These are phyloP conservation scores for Aspergillus pseudoviridinutans DNA, from an alignment of 2,329 filamentous ascomycete genomes.

Conservation along the genomic window DNA sequence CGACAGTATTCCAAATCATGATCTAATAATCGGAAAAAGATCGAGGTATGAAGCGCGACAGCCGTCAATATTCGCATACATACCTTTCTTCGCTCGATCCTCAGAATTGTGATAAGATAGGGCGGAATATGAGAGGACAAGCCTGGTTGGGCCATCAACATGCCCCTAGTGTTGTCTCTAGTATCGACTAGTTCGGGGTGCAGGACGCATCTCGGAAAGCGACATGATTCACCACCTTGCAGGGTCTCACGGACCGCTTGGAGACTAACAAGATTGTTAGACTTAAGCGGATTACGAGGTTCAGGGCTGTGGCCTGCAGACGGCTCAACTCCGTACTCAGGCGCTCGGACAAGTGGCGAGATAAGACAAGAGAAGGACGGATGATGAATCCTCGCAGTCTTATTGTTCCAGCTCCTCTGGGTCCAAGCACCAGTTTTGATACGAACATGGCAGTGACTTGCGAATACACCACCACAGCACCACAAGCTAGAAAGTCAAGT, in stretches of 20 bases:
- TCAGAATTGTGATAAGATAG: not conserved
- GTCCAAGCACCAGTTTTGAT: not conserved
- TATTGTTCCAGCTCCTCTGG: not conserved
- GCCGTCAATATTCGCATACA: not conserved
- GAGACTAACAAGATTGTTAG: conserved; percentile 10
- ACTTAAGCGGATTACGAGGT: conserved; percentile 9
- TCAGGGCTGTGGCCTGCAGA: conserved; percentile 5
- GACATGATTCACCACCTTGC: conserved; percentile 17
- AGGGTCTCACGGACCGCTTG: conserved; percentile 24
- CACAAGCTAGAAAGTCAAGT: not conserved
- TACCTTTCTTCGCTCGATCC: not conserved
- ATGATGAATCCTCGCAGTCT: not conserved
- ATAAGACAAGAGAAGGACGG: not conserved
- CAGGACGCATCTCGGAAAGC: conserved; percentile 15
- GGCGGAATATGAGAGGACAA: not conserved
- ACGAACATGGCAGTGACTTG: not conserved
- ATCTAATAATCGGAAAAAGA: not conserved
- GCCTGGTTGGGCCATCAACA: too few species aligned
- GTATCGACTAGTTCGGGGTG: not conserved
- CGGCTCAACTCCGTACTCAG: not conserved
- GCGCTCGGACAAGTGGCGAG: not conserved
- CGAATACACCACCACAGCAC: not conserved
- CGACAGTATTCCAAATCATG: conserved; percentile 7
- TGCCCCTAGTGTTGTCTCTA: conserved; percentile 2
- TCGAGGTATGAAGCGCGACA: not conserved